Conservation (phyloP, 345 rosid species). For the Euclidium syriacum region DNA sequence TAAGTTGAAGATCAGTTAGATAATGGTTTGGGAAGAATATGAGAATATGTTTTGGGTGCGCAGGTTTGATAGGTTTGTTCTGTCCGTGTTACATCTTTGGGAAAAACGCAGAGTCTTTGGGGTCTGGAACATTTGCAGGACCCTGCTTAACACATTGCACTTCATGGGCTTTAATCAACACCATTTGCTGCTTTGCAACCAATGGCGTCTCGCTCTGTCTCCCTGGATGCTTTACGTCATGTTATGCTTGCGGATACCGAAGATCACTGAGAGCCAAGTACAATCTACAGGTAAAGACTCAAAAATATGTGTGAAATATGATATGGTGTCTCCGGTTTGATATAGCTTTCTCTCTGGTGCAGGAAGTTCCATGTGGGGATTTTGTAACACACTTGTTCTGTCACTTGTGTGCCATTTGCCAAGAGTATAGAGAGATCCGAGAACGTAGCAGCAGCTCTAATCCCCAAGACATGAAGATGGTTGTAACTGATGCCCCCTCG, state of each 20-base stretch:
- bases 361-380: slow-evolving; percentile 94
- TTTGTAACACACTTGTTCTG: slow-evolving; percentile 76
- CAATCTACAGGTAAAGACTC: slow-evolving; percentile 55
- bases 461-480: slow-evolving; percentile 35
- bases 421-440: slow-evolving; percentile 80
- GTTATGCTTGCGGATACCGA: slow-evolving; percentile 86
- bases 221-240: slow-evolving; percentile 83
- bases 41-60: slow-evolving; percentile 10
- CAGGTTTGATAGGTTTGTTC: slow-evolving; percentile 73
- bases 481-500: slow-evolving; percentile 51
- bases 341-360: slow-evolving; percentile 20
- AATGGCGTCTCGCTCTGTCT: slow-evolving; percentile 67
- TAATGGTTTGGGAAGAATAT: background rate
- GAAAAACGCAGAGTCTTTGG: slow-evolving; percentile 77
- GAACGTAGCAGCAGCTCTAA: slow-evolving; percentile 41
- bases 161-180: slow-evolving; percentile 65
- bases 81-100: slow-evolving; percentile 88
- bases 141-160: slow-evolving; percentile 73
- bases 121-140: slow-evolving; percentile 82
- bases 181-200: slow-evolving; percentile 61
- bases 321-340: background rate
- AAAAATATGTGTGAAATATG: background rate
- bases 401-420: slow-evolving; percentile 90
- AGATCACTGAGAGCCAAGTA: slow-evolving; percentile 61
- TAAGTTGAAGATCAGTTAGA: background rate